These are phyloP conservation scores for Penicillium tannophilum DNA, from an alignment of 495 filamentous ascomycete species.

Conservation along the genomic window DNA sequence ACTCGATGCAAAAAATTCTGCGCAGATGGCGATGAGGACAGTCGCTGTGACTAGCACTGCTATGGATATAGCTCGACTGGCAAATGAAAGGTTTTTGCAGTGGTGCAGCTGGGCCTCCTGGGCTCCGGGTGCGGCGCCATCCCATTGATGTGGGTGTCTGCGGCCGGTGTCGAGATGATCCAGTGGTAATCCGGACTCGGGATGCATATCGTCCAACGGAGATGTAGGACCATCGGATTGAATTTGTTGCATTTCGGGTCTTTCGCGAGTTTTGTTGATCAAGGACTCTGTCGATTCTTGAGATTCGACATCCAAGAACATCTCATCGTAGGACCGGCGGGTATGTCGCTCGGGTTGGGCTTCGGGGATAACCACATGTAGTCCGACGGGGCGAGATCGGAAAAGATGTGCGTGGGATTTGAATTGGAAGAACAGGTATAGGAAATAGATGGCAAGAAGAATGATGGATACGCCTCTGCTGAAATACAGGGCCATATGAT, in stretches of 20 bases:
- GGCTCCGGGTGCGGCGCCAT: constrained; percentile 10
- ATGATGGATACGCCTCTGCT: constrained; percentile 36
- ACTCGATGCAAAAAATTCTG: constrained; percentile 81
- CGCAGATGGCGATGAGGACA: constrained; percentile 78
- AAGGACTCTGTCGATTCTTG: constrained; percentile 68
- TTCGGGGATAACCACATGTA: neutral
- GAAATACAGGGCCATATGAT: constrained; percentile 23
- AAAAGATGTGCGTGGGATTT: constrained; percentile 92
- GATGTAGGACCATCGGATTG: constrained; percentile 52
- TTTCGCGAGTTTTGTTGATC: constrained; percentile 56
- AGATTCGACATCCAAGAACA: constrained; percentile 50
- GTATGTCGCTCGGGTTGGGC: neutral
- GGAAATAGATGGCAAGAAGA: constrained; percentile 76
- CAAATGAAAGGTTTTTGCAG: constrained; percentile 18
- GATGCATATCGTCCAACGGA: constrained; percentile 72
- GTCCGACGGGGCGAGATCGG: constrained; percentile 55
- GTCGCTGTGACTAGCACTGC: constrained; percentile 77
- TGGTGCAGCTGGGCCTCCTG: neutral
- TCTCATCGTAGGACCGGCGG: constrained; percentile 8
- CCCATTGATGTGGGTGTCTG: constrained; percentile 29
- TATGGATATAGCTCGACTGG: constrained; percentile 63
- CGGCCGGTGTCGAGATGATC: neutral
- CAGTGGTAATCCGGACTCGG: constrained; percentile 54
- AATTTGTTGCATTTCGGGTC: constrained; percentile 62
- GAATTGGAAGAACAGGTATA: constrained; percentile 89